Percentiles rank a stretch among this genome's conserved stretches.
Evolutionary conservation across 805 yeast species (phyloP).

Genomic region (Ogataea nakhonphanomensis): DNA sequence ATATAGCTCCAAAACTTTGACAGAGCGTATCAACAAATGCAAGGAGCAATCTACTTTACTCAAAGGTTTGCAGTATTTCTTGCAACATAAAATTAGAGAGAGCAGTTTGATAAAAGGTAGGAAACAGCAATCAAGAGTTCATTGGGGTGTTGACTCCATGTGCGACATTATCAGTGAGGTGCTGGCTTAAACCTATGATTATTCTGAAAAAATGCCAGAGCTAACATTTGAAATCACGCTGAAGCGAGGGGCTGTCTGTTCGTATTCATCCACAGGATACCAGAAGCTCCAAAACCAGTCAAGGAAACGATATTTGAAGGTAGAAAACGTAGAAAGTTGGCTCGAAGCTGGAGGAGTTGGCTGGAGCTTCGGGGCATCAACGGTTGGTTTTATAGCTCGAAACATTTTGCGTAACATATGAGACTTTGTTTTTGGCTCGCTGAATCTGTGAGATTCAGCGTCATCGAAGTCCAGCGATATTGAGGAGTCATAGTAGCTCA

Average conservation of each 20-base stretch:
- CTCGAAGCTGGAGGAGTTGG: constrained; percentile 9
- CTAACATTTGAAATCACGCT: neutral
- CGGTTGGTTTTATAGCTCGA: constrained; percentile 5
- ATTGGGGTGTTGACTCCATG: constrained; percentile 63
- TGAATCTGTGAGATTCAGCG: neutral
- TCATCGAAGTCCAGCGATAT: neutral
- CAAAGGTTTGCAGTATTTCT: constrained; percentile 64
- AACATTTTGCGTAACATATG: constrained; percentile 4
- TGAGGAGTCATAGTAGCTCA: neutral
- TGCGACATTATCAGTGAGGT: constrained; percentile 50
- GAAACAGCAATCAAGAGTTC: constrained; percentile 52
- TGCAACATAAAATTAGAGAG: constrained; percentile 42
- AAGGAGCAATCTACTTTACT: constrained; percentile 55
- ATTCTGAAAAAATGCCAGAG: neutral
- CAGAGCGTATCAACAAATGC: constrained; percentile 44
- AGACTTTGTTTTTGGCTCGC: constrained; percentile 4
- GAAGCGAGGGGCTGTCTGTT: neutral
- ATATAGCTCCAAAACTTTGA: constrained; percentile 32
- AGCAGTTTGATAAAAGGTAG: constrained; percentile 51
- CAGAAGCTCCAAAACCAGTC: constrained; percentile 26
- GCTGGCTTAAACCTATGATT: constrained; percentile 8
- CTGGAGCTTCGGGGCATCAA: constrained; percentile 4
- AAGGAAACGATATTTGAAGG: constrained; percentile 14
- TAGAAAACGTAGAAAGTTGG: constrained; percentile 10
- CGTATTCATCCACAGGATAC: constrained; percentile 22